Evolutionary conservation across 176 grass and related monocot species (phyloP), one percentile per base, ranked within the genome.

Genomic region (Aegilops speltoides): DNA sequence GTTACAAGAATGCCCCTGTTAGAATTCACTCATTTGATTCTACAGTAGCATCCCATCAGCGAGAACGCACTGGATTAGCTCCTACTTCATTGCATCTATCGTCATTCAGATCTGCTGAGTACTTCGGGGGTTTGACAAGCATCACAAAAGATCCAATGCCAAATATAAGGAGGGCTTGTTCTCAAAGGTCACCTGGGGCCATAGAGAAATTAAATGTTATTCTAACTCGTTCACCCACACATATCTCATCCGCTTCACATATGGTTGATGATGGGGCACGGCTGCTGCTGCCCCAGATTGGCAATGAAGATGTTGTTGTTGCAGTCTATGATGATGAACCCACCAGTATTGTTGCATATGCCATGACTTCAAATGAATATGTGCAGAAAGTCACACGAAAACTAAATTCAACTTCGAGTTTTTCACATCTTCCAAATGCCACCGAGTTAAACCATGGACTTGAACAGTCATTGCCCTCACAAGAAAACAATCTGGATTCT

Each of bases 321-420:
- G 93, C 92, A 82, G 92, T 99, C 24, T 99, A 99, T 85, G 97
- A 99, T 85, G 92, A 96, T 90, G 97, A 99, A 77, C 97, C 97
- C 31, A 94, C 94, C 61, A 99, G 97, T 67, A 99, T 99, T 82
- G 85, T 99, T 65, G 95, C 97, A 69, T 95, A 96, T 23, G 88
- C 94, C 33, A 88, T 99, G 89, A 91, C 86, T 64, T 91, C 90
- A 85, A 19, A 85, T 85, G 90, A 91, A 85, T 91, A 91, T 72
- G 78, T n/a, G 15, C 77, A 77, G 34, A 86, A 88, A 77, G 78
- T 91, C 63, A 85, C 48, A 64, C 40, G 64, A 17, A 77, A 60
- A 85, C 40, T 88, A 57, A 85, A 77, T 85, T 88, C 86, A 52
- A 64, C 56, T 85, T 88, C 81, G 78, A 88, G 82, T 82, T 91